Evolutionary conservation across 257 asterid species (phyloP).

Genomic region (Solanum chiquidenum): DNA sequence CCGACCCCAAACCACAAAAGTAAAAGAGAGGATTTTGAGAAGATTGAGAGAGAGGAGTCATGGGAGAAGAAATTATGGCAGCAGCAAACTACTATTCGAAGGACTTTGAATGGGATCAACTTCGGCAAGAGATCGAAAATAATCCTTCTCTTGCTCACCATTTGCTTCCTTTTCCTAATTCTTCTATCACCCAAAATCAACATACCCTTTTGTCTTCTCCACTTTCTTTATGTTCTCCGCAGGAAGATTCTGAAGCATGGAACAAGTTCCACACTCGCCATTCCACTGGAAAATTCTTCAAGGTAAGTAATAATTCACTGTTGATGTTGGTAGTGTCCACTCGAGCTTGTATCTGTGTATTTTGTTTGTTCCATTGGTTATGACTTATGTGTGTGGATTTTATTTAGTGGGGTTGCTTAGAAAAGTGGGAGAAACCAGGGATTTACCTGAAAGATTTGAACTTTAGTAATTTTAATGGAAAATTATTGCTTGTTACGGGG

Average conservation of each 20-base stretch:
- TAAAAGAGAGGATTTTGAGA: neutral
- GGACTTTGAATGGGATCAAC: slow-evolving; percentile 70
- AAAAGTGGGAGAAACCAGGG: neutral
- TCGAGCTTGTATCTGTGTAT: neutral
- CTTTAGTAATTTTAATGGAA: neutral
- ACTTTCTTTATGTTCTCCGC: neutral
- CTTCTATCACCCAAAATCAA: neutral
- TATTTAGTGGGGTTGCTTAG: neutral
- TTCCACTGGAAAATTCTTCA: slow-evolving; percentile 84
- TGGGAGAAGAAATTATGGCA: slow-evolving; percentile 6
- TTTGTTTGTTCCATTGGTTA: neutral
- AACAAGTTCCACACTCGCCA: slow-evolving; percentile 64
- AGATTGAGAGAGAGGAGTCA: neutral
- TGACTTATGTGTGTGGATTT: neutral
- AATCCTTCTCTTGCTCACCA: slow-evolving; percentile 53
- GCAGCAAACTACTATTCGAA: slow-evolving; percentile 59
- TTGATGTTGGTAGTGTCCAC: neutral
- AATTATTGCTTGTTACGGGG: neutral
- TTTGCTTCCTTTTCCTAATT: slow-evolving; percentile 28
- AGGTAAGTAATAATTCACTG: slow-evolving; percentile 25
- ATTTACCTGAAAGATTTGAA: neutral
- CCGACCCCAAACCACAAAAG: too few species aligned
- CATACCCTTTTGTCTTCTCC: neutral
- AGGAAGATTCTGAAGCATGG: slow-evolving; percentile 63
- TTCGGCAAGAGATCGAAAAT: slow-evolving; percentile 48